Evolutionary conservation across 305 asterid genomes (phyloP).

Genomic region (Fraxinus greggii): DNA sequence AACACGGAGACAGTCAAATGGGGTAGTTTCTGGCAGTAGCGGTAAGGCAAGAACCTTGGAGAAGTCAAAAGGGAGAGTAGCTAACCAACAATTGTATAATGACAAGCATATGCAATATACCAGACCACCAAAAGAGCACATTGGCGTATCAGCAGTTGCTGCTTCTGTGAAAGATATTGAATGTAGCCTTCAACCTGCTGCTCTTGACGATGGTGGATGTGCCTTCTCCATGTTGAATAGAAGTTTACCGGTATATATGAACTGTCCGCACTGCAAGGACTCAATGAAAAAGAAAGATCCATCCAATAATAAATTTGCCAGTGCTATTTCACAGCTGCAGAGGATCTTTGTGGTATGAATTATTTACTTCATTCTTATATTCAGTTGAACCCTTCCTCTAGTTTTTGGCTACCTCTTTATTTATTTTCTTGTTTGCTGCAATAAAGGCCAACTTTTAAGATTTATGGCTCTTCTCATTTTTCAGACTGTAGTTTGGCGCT

Average conservation of each 20-base stretch:
- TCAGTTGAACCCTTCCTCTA: constrained; percentile 1
- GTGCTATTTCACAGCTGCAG: constrained; percentile 88
- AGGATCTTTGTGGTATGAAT: constrained; percentile 80
- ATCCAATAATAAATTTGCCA: constrained; percentile 56
- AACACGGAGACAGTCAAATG: constrained; percentile 62
- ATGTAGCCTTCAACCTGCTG: constrained; percentile 42
- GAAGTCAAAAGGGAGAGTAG: constrained; percentile 55
- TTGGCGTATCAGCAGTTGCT: constrained; percentile 28
- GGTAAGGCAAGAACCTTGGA: constrained; percentile 48
- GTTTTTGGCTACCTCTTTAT: neutral
- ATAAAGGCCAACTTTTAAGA: neutral
- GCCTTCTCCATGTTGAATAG: constrained; percentile 60
- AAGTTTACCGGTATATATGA: constrained; percentile 80
- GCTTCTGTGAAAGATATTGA: constrained; percentile 44
- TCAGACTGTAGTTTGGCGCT: neutral
- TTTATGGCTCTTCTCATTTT: neutral
- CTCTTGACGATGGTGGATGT: constrained; percentile 45
- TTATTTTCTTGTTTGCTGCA: neutral
- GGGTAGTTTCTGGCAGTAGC: constrained; percentile 38
- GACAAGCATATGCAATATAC: constrained; percentile 45
- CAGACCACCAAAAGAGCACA: constrained; percentile 46
- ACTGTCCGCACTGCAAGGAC: constrained; percentile 82
- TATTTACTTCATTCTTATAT: neutral
- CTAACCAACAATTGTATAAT: constrained; percentile 36
- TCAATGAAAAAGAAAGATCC: constrained; percentile 41